phyloP scores from a whole-genome alignment of 495 filamentous ascomycete species.

The Beverwykella pulmonaria region DNA sequence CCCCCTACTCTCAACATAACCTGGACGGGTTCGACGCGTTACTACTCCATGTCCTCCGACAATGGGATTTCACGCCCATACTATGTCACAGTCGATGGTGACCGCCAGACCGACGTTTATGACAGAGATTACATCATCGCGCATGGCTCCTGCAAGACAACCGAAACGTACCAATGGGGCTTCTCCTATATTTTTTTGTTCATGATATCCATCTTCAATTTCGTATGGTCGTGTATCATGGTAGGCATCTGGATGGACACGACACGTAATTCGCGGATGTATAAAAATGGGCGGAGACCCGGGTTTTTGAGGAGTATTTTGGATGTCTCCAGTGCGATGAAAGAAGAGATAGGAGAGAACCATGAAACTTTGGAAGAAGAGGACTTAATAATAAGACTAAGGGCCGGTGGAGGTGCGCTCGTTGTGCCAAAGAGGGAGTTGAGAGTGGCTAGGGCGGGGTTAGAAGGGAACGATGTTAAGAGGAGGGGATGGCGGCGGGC shows the following conservation, averaged over 20 bases:
- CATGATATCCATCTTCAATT: constrained; percentile 35
- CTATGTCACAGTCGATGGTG: background rate
- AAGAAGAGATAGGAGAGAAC: constrained; percentile 35
- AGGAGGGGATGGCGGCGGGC: constrained; percentile 3
- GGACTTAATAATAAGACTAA: constrained; percentile 36
- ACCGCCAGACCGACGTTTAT: constrained; percentile 4
- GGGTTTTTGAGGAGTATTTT: constrained; percentile 33
- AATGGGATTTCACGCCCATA: background rate
- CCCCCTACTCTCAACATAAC: constrained; percentile 14
- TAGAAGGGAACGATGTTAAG: background rate
- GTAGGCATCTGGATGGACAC: constrained; percentile 41
- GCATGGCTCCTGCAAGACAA: constrained; percentile 20
- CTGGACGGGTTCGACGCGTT: background rate
- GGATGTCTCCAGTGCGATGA: constrained; percentile 36
- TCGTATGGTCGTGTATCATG: constrained; percentile 39
- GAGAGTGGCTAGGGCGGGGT: constrained; percentile 14
- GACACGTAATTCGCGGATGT: constrained; percentile 31
- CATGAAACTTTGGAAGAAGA: constrained; percentile 29
- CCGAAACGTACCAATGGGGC: constrained; percentile 38
- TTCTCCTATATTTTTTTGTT: constrained; percentile 42
- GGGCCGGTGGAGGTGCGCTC: constrained; percentile 18
- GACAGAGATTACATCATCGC: constrained; percentile 8
- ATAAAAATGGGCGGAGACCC: constrained; percentile 25
- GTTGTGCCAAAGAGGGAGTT: constrained; percentile 21
- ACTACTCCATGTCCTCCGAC: background rate